Evolutionary conservation across 164 flowering plant genomes (phyloP).

Genomic region (Macadamia tetraphylla): DNA sequence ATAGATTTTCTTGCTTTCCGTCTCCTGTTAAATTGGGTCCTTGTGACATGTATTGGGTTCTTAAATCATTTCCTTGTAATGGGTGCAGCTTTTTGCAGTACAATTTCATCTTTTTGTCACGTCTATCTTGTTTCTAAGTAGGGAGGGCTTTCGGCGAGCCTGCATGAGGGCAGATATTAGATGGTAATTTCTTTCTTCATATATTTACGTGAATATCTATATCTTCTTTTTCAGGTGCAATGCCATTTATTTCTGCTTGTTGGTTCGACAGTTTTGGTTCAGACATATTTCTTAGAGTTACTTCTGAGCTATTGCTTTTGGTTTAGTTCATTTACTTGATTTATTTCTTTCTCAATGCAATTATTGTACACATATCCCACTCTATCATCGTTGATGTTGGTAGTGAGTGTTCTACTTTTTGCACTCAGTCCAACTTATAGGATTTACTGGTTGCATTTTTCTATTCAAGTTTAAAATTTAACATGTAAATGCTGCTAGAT

Average conservation of each 20-base stretch:
- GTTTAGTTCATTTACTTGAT: too few species aligned
- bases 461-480: too few species aligned
- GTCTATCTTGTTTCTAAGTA: slow-evolving; percentile 78
- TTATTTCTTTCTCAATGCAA: too few species aligned
- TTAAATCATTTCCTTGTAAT: neutral
- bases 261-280: neutral
- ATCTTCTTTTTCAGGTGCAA: neutral
- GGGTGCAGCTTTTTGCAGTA: slow-evolving; percentile 75
- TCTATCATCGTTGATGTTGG: too few species aligned
- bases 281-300: neutral
- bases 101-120: slow-evolving; percentile 90
- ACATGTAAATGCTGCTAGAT: too few species aligned
- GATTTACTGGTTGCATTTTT: too few species aligned
- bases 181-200: slow-evolving; percentile 34
- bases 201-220: neutral
- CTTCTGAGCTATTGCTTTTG: too few species aligned
- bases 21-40: neutral
- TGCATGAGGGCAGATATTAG: slow-evolving; percentile 74
- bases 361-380: too few species aligned
- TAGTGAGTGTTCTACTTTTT: too few species aligned
- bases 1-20: neutral
- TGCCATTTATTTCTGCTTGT: too few species aligned
- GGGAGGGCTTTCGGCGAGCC: slow-evolving; percentile 97
- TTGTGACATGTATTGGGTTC: neutral
- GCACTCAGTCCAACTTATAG: too few species aligned